A percentile compares a stretch with the other conserved stretches of the same genome.
Evolutionary conservation across 2,329 filamentous ascomycete genomes (phyloP).

Genomic region (Venturia carpophila): DNA sequence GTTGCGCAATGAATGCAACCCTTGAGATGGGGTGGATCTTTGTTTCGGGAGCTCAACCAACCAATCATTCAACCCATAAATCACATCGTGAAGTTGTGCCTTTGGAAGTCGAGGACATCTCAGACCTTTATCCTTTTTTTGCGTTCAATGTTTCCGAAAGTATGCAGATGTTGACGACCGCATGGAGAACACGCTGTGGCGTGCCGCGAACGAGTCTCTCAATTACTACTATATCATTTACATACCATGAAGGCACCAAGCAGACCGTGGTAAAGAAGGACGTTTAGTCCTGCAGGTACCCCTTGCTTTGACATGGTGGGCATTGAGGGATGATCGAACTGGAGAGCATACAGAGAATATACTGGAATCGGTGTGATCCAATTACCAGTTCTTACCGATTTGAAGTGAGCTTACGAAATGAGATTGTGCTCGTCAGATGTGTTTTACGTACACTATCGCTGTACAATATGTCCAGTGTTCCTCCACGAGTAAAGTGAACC

Average conservation of each 20-base stretch:
- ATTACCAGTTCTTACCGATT: neutral
- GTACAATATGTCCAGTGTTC: constrained; percentile 10
- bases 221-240: neutral
- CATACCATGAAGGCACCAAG: neutral
- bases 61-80: constrained; percentile 1
- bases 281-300: neutral
- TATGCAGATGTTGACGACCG: neutral
- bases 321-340: neutral
- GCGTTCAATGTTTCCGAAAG: neutral
- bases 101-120: neutral
- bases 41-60: neutral
- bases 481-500: neutral
- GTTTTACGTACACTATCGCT: neutral
- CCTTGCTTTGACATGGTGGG: neutral
- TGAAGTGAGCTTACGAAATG: neutral
- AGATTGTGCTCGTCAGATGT: neutral
- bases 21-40: neutral
- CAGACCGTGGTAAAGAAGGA: neutral
- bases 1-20: constrained; percentile 1
- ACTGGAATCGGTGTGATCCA: neutral
- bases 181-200: neutral
- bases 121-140: too few relatives aligned
- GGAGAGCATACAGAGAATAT: neutral
- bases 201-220: neutral
- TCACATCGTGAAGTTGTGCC: neutral